A percentile compares a stretch with the other conserved stretches of the same genome.
phyloP scores from a whole-genome alignment of 257 asterid genomes.

The Rauvolfia tetraphylla region DNA sequence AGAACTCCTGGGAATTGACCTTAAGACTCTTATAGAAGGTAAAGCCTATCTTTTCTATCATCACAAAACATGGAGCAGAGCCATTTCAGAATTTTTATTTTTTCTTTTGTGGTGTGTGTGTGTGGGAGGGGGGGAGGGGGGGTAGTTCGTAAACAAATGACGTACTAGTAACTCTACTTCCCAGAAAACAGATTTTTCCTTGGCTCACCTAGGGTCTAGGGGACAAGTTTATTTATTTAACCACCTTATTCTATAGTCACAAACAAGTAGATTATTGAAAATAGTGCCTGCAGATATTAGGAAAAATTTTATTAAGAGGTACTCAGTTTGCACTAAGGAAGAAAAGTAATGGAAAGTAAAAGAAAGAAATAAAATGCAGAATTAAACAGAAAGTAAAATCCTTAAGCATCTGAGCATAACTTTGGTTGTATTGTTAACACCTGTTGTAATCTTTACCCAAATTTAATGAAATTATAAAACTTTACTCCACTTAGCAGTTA shows the following conservation, averaged over 20 bases:
- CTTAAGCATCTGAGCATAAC: background rate
- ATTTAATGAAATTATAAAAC: background rate
- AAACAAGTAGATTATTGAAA: background rate
- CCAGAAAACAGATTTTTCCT: background rate
- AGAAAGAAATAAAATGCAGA: background rate
- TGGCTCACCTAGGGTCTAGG: background rate
- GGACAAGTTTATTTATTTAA: background rate
- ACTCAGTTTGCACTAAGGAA: background rate
- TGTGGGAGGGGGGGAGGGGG: too few relatives aligned
- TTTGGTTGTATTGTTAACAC: background rate
- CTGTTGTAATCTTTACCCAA: background rate
- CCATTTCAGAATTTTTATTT: background rate
- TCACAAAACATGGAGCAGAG: background rate
- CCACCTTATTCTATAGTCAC: background rate
- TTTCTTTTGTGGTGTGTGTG: too few relatives aligned
- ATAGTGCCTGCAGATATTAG: background rate
- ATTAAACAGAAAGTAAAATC: background rate
- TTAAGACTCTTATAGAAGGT: too few relatives aligned
- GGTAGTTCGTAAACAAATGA: background rate
- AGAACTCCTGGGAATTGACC: too few relatives aligned
- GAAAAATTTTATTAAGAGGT: background rate
- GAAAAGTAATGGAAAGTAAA: background rate
- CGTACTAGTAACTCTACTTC: too few relatives aligned
- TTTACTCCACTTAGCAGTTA: background rate
- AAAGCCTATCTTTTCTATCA: too few relatives aligned